These are phyloP conservation scores for Irpex sp. DNA, from an alignment of 1,284 basidiomycete genomes.

Conservation along the genomic window DNA sequence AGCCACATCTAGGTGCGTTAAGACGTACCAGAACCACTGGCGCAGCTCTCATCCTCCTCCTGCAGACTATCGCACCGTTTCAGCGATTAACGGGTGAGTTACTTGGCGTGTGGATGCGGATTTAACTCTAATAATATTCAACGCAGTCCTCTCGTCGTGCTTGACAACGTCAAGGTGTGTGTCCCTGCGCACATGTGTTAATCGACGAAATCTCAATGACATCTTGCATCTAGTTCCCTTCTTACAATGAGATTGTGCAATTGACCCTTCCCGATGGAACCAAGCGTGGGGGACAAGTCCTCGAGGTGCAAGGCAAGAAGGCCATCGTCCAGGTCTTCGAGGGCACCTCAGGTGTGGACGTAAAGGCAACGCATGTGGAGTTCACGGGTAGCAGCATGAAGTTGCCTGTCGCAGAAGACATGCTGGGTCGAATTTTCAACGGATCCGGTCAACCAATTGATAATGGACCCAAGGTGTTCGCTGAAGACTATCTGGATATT, in stretches of 20 bases:
- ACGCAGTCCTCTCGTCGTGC: constrained; percentile 84
- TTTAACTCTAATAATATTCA: constrained; percentile 17
- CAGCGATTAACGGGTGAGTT: constrained; percentile 91
- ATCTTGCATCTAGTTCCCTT: constrained; percentile 71
- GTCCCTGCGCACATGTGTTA: neutral
- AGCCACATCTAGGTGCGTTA: constrained; percentile 83
- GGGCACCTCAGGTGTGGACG: constrained; percentile 97
- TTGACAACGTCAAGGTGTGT: constrained; percentile 96
- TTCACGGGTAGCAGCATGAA: constrained; percentile 99
- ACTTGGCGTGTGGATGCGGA: constrained; percentile 2
- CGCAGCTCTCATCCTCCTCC: constrained; percentile 12
- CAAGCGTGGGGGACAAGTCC: constrained; percentile 94
- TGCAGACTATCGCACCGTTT: constrained; percentile 92
- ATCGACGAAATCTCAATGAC: constrained; percentile 8
- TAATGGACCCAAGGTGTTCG: constrained; percentile 98
- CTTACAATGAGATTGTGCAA: constrained; percentile 99
- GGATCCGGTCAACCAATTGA: constrained; percentile 98
- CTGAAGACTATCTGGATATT: constrained; percentile 99
- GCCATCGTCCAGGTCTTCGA: constrained; percentile 99
- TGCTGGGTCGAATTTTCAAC: constrained; percentile 99
- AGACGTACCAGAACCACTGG: constrained; percentile 1
- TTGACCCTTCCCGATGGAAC: constrained; percentile 96
- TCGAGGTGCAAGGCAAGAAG: constrained; percentile 98
- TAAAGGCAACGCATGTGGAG: constrained; percentile 95
- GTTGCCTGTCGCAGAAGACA: constrained; percentile 98